phyloP scores from a whole-genome alignment of 106 monocot genomes.

The Cymbidium sinense region DNA sequence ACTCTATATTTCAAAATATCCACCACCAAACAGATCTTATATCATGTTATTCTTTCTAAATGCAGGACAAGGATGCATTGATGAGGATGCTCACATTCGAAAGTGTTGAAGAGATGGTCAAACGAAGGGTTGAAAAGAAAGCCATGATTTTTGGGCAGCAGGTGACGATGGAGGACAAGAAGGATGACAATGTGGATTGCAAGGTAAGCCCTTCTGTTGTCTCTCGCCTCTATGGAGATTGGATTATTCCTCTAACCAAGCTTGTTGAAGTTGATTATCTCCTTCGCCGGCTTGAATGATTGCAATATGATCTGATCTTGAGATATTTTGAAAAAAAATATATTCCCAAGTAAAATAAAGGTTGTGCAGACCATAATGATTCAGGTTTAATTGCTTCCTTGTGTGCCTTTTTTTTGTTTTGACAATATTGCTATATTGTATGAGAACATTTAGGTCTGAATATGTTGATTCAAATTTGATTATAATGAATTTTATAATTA shows the following conservation, averaged over 20 bases:
- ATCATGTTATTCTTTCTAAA: neutral
- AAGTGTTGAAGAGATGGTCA: conserved; percentile 78
- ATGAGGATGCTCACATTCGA: conserved; percentile 83
- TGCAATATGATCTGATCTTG: too few species aligned
- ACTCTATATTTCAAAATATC: too few species aligned
- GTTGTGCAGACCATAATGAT: too few species aligned
- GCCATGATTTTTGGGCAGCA: conserved; percentile 70
- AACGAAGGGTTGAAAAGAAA: conserved; percentile 79
- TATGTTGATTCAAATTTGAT: too few species aligned
- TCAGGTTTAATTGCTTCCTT: too few species aligned
- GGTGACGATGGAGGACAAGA: conserved; percentile 42
- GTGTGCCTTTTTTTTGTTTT: too few species aligned
- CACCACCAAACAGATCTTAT: too few species aligned
- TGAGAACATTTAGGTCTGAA: too few species aligned
- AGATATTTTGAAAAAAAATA: too few species aligned
- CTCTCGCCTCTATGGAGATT: conserved; percentile 53
- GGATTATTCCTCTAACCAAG: conserved; percentile 92
- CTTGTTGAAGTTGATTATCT: conserved; percentile 82
- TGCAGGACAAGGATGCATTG: conserved; percentile 65
- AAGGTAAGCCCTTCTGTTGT: conserved; percentile 36
- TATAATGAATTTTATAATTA: too few species aligned
- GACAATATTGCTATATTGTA: too few species aligned
- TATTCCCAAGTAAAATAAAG: too few species aligned
- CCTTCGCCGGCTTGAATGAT: conserved; percentile 64
- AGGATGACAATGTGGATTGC: neutral